Percentiles rank a stretch among this genome's conserved stretches.
These are phyloP conservation scores for Pichia nanzhaoensis DNA, from an alignment of 805 yeast species.

Conservation along the genomic window DNA sequence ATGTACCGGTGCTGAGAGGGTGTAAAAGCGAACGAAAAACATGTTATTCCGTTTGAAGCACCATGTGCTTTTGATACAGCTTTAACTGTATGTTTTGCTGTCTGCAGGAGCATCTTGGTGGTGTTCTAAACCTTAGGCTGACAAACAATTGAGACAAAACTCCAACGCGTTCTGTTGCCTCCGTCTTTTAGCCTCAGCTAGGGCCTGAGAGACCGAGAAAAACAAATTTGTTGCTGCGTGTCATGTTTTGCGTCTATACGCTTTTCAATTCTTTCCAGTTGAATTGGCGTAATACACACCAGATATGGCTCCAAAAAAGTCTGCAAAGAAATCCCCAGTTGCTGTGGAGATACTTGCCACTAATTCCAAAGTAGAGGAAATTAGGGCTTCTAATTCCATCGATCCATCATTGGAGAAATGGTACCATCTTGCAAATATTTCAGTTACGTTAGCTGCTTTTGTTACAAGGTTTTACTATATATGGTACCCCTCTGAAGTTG, in stretches of 20 bases:
- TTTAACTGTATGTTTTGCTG: not conserved
- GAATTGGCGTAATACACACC: too few relatives aligned
- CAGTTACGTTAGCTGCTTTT: slow-evolving; percentile 38
- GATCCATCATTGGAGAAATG: slow-evolving; percentile 24
- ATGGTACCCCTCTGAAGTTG: slow-evolving; percentile 65
- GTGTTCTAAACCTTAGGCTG: not conserved
- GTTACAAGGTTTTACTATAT: slow-evolving; percentile 55
- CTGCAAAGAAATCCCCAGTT: not conserved
- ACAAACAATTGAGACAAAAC: too few relatives aligned
- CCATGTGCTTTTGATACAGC: not conserved
- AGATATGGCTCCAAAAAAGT: slow-evolving; percentile 20
- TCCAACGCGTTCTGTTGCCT: too few relatives aligned
- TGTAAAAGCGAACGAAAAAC: too few relatives aligned
- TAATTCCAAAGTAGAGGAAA: not conserved
- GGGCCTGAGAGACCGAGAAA: too few relatives aligned
- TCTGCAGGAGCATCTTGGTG: not conserved
- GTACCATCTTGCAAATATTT: slow-evolving; percentile 29
- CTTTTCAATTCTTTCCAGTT: too few relatives aligned
- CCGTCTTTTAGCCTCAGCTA: too few relatives aligned
- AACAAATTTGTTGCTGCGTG: too few relatives aligned
- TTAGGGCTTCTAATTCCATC: slow-evolving; percentile 9
- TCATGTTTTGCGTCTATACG: too few relatives aligned
- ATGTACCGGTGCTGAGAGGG: slow-evolving; percentile 1
- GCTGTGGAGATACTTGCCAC: not conserved
- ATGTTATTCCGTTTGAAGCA: not conserved